phyloP scores from a whole-genome alignment of 2,329 filamentous ascomycete species.

The Pseudocercospora macadamiae region DNA sequence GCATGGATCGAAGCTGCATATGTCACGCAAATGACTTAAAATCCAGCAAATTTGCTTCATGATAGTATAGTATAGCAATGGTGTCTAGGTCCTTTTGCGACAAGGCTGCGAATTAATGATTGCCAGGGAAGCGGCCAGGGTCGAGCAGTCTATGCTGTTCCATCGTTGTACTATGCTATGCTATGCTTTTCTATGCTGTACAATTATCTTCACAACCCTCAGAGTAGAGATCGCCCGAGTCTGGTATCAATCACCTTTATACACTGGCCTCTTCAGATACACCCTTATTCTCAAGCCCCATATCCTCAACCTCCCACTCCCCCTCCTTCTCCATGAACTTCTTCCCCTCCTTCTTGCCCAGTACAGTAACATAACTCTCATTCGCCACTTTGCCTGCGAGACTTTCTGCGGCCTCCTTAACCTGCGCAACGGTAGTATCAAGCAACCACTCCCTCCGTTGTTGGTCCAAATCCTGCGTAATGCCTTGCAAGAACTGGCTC shows the following conservation, averaged over 20 bases:
- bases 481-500: slow-evolving; percentile 78
- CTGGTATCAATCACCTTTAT: too few relatives aligned
- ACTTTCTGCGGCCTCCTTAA: slow-evolving; percentile 77
- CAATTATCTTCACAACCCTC: background rate
- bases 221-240: too few relatives aligned
- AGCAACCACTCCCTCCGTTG: slow-evolving; percentile 79
- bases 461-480: slow-evolving; percentile 89
- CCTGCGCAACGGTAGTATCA: slow-evolving; percentile 79
- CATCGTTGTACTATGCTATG: too few relatives aligned
- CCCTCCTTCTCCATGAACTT: slow-evolving; percentile 63
- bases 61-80: too few relatives aligned
- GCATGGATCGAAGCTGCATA: too few relatives aligned
- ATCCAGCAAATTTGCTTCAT: too few relatives aligned
- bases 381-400: slow-evolving; percentile 64
- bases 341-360: slow-evolving; percentile 73
- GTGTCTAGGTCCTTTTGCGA: too few relatives aligned
- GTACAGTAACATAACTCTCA: slow-evolving; percentile 69
- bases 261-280: too few relatives aligned
- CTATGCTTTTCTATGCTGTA: background rate
- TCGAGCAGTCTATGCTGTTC: too few relatives aligned
- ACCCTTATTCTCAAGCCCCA: slow-evolving; percentile 57
- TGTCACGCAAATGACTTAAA: too few relatives aligned
- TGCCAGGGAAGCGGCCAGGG: too few relatives aligned
- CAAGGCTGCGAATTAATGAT: too few relatives aligned
- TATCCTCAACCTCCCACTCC: slow-evolving; percentile 74